Conservation (phyloP, 768 basidiomycete genomes). For the Mycena indigotica region DNA sequence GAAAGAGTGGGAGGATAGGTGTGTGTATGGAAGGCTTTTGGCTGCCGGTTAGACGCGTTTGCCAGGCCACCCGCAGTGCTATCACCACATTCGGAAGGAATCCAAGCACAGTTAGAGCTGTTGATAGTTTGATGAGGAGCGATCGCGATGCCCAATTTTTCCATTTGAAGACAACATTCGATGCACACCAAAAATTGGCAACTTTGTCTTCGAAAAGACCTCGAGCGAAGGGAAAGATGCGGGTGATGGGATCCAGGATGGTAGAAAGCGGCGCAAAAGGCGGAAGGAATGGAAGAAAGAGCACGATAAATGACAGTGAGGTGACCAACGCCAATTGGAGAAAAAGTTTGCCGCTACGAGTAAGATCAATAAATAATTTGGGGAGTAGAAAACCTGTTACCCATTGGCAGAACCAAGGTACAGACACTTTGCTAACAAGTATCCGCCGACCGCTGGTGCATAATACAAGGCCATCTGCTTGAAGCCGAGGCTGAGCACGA, state of each 20-base stretch:
- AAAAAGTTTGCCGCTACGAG: constrained; percentile 53
- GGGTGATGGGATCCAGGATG: constrained; percentile 65
- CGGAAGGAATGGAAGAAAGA: constrained; percentile 82
- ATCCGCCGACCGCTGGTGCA: constrained; percentile 88
- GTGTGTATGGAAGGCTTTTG: constrained; percentile 35
- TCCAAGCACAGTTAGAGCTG: constrained; percentile 65
- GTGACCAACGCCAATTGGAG: constrained; percentile 67
- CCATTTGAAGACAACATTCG: constrained; percentile 90
- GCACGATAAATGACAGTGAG: constrained; percentile 57
- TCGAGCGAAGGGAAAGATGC: constrained; percentile 90
- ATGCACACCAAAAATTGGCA: constrained; percentile 96
- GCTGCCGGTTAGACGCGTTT: constrained; percentile 22
- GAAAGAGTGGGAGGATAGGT: constrained; percentile 66
- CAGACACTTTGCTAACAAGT: constrained; percentile 86
- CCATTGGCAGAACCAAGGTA: constrained; percentile 72
- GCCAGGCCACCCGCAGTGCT: constrained; percentile 39
- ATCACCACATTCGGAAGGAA: constrained; percentile 65
- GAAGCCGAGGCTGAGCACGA: constrained; percentile 85
- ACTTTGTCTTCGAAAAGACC: constrained; percentile 96
- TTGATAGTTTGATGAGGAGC: constrained; percentile 65
- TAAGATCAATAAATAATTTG: background rate
- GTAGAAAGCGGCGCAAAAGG: constrained; percentile 54
- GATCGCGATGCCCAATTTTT: constrained; percentile 49
- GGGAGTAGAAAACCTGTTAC: constrained; percentile 44
- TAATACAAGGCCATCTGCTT: constrained; percentile 98